Conservation (phyloP, 2,329 filamentous ascomycete species). For the Diaporthe longicolla region DNA sequence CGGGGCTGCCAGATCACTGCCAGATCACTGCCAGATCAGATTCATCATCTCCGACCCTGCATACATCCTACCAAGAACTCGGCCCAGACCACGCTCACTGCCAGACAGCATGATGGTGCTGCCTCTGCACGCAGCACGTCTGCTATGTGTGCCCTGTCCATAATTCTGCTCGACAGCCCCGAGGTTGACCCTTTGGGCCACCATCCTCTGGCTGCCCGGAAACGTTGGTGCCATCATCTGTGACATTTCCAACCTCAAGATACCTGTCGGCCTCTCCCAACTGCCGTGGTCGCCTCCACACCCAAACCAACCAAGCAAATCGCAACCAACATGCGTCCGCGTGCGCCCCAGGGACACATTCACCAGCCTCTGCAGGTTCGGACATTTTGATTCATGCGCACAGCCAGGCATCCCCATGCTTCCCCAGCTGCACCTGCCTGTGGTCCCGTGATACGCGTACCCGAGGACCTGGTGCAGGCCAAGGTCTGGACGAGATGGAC, state of each 20-base stretch:
- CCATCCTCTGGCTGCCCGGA: constrained; percentile 5
- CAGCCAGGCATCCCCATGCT: constrained; percentile 17
- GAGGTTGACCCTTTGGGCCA: background rate
- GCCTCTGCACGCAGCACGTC: constrained; percentile 15
- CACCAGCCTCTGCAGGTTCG: constrained; percentile 16
- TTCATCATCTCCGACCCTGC: constrained; percentile 30
- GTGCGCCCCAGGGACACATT: background rate
- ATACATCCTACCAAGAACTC: constrained; percentile 8
- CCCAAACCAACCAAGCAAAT: background rate
- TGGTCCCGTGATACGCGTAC: constrained; percentile 29
- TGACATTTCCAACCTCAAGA: constrained; percentile 21
- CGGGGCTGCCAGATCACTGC: constrained; percentile 29
- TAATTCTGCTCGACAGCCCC: background rate
- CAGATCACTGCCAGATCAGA: constrained; percentile 35
- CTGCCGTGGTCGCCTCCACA: constrained; percentile 32
- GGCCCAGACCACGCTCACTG: background rate
- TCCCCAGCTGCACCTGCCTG: constrained; percentile 20
- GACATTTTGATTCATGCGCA: constrained; percentile 31
- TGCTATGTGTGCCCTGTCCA: constrained; percentile 19
- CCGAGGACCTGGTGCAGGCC: background rate
- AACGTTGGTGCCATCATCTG: constrained; percentile 28
- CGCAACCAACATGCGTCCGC: background rate
- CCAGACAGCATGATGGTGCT: background rate
- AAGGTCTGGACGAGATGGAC: background rate
- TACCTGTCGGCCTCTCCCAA: constrained; percentile 16